These are phyloP conservation scores for Mariannaea sp. DNA, from an alignment of 2,329 filamentous ascomycete species.

Conservation along the genomic window DNA sequence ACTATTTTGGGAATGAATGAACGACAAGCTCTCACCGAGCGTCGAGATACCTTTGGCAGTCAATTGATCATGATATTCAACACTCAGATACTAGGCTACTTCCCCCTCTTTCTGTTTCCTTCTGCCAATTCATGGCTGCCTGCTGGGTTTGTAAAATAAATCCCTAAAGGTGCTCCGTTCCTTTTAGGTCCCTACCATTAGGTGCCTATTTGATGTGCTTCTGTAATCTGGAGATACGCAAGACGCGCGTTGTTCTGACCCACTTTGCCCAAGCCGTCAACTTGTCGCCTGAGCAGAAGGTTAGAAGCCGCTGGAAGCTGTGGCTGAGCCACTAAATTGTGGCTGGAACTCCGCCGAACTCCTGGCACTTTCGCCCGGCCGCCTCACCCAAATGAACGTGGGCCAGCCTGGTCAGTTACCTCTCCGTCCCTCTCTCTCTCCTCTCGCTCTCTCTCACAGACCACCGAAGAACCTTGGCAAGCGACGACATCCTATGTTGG, in stretches of 20 bases:
- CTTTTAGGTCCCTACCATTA: no score
- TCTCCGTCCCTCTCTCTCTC: conserved; percentile 18
- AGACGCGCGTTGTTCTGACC: conserved; percentile 12
- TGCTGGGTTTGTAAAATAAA: no score
- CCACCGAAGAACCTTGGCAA: conserved; percentile 29
- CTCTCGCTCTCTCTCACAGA: conserved; percentile 20
- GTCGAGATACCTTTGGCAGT: not conserved
- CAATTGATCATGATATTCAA: not conserved
- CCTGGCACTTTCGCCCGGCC: not conserved
- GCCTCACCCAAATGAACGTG: conserved; percentile 23
- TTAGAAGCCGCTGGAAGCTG: not conserved
- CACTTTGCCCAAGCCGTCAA: conserved; percentile 5
- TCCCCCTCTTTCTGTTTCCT: no score
- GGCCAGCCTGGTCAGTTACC: conserved; percentile 25
- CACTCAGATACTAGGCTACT: no score
- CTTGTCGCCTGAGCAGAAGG: not conserved
- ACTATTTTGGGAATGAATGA: conserved; percentile 16
- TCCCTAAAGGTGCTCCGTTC: no score
- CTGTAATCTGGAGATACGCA: no score
- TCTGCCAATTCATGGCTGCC: conserved; percentile 1
- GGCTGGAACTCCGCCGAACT: conserved; percentile 27
- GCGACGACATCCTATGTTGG: conserved; percentile 35
- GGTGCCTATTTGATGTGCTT: no score
- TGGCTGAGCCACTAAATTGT: conserved; percentile 16
- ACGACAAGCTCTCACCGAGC: not conserved